Evolutionary conservation across 768 basidiomycete genomes (phyloP).

Genomic region (Pleurotus pulmonarius): DNA sequence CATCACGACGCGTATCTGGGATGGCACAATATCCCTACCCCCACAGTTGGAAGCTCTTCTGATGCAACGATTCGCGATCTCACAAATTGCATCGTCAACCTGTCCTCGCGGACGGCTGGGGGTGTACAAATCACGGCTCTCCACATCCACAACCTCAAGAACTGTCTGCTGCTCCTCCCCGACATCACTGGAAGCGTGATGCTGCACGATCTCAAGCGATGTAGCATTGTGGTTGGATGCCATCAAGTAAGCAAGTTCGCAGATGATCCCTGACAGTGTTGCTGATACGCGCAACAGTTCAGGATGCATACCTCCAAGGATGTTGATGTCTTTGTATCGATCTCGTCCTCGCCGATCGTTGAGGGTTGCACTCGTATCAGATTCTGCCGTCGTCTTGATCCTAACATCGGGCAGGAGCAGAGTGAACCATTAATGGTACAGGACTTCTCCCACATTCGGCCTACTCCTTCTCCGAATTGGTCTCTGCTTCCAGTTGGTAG

Average conservation of each 20-base stretch:
- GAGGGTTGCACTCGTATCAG: constrained; percentile 64
- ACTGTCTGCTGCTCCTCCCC: constrained; percentile 66
- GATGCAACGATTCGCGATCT: constrained; percentile 69
- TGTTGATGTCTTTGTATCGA: constrained; percentile 64
- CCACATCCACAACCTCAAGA: constrained; percentile 57
- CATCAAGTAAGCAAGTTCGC: constrained; percentile 63
- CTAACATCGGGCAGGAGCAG: background rate
- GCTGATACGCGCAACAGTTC: constrained; percentile 46
- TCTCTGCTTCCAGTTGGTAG: constrained; percentile 22
- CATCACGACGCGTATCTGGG: constrained; percentile 46
- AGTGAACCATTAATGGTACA: constrained; percentile 52
- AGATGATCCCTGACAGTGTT: background rate
- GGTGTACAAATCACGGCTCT: constrained; percentile 45
- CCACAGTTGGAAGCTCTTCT: constrained; percentile 18
- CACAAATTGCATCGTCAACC: constrained; percentile 65
- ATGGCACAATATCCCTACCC: constrained; percentile 31
- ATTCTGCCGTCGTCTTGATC: constrained; percentile 60
- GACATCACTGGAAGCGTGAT: constrained; percentile 67
- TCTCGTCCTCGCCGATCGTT: constrained; percentile 73
- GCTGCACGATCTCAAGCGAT: constrained; percentile 58
- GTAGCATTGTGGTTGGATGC: constrained; percentile 66
- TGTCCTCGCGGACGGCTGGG: constrained; percentile 25
- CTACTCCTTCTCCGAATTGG: constrained; percentile 81
- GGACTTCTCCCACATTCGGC: constrained; percentile 82
- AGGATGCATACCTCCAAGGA: constrained; percentile 76